Conservation (phyloP, 2,329 filamentous ascomycete species). For the Xylaria sp. region DNA sequence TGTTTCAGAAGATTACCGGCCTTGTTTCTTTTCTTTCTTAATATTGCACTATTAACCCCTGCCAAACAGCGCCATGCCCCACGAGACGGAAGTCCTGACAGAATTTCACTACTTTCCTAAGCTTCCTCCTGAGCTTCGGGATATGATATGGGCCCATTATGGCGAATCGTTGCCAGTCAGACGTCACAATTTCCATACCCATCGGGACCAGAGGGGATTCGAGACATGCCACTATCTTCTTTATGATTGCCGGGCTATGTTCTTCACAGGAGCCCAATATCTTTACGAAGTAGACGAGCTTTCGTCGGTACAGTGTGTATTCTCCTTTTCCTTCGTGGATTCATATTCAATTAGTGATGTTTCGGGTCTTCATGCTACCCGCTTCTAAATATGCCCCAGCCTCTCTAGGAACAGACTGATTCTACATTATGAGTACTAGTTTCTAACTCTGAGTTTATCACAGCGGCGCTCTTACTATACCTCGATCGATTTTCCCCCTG, state of each 20-base stretch:
- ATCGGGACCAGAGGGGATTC: background rate
- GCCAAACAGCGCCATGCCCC: background rate
- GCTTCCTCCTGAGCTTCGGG: constrained; percentile 4
- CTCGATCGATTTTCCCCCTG: background rate
- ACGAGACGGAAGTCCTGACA: background rate
- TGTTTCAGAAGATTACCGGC: background rate
- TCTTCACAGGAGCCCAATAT: background rate
- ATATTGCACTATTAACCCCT: background rate
- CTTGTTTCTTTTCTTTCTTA: background rate
- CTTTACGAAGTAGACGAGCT: background rate
- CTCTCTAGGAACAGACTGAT: background rate
- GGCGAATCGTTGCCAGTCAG: background rate
- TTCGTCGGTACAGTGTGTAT: background rate
- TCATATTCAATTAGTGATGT: background rate
- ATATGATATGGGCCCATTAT: constrained; percentile 11
- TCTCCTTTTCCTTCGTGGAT: background rate
- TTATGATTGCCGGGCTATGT: background rate
- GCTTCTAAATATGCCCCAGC: background rate
- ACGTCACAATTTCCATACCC: background rate
- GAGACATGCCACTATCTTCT: background rate
- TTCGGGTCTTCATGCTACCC: background rate
- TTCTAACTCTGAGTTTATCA: background rate
- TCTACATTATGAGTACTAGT: background rate
- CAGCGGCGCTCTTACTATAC: background rate
- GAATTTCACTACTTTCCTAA: constrained; percentile 8